These are phyloP conservation scores for Didymella pinodella DNA, from an alignment of 2,329 filamentous ascomycete species.

Conservation along the genomic window DNA sequence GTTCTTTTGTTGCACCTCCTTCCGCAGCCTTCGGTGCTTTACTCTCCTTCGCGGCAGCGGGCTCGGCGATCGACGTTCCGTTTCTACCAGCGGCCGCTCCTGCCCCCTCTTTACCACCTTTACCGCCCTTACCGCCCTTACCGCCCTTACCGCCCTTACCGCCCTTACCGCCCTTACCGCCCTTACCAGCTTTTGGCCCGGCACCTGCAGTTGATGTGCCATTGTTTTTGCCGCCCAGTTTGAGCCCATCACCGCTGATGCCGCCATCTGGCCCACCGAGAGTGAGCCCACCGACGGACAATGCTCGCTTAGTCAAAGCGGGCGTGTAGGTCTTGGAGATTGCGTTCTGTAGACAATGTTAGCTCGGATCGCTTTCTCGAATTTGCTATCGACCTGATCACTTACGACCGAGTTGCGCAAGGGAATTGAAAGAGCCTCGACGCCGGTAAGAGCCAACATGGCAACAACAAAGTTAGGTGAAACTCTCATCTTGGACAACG, in stretches of 20 bases:
- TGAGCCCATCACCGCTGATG: constrained; percentile 34
- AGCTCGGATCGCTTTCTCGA: background rate
- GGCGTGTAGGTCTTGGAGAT: constrained; percentile 17
- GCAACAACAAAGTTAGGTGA: constrained; percentile 25
- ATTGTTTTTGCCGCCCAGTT: constrained; percentile 31
- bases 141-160: background rate
- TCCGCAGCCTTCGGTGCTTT: constrained; percentile 5
- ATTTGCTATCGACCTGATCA: background rate
- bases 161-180: background rate
- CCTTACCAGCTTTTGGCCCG: constrained; percentile 7
- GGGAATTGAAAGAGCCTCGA: constrained; percentile 32
- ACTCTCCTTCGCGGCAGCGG: constrained; percentile 11
- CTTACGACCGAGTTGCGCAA: constrained; percentile 34
- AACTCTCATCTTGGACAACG: constrained; percentile 36
- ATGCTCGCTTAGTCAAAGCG: constrained; percentile 5
- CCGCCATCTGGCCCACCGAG: constrained; percentile 43
- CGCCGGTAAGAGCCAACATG: constrained; percentile 34
- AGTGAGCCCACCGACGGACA: constrained; percentile 43
- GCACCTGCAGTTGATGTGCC: constrained; percentile 16
- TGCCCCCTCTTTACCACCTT: constrained; percentile 2
- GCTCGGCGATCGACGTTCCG: constrained; percentile 1
- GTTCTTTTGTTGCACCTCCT: background rate
- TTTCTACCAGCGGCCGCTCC: constrained; percentile 12
- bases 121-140: constrained; percentile 2
- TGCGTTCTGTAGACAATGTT: constrained; percentile 2